Percentiles rank a stretch among this genome's conserved stretches.
phyloP scores from a whole-genome alignment of 169 alveolate species.

The Theileria orientalis region DNA sequence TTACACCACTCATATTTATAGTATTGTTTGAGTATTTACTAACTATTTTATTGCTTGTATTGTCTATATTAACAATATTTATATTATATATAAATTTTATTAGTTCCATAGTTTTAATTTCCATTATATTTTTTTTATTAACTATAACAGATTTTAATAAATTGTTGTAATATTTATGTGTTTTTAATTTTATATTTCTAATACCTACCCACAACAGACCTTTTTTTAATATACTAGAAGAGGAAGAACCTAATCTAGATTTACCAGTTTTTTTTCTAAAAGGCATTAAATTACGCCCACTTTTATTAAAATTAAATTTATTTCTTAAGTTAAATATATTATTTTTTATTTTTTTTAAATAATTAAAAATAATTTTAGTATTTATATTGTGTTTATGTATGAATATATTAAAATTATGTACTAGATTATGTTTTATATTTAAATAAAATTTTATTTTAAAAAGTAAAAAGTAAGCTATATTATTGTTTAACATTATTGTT shows the following conservation, averaged over 20 bases:
- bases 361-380: not conserved
- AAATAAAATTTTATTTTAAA: conserved; percentile 33
- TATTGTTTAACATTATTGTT: conserved; percentile 10
- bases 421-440: not conserved
- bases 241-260: conserved; percentile 35
- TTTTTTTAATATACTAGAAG: conserved; percentile 54
- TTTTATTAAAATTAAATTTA: conserved; percentile 30
- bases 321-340: conserved; percentile 22
- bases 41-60: too few species aligned
- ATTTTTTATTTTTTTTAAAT: conserved; percentile 16
- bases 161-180: not conserved
- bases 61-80: not conserved
- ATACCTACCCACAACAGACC: conserved; percentile 50
- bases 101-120: conserved; percentile 1
- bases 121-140: conserved; percentile 25
- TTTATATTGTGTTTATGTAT: conserved; percentile 6
- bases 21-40: not conserved
- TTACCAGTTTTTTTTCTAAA: conserved; percentile 34
- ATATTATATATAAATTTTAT: conserved; percentile 25
- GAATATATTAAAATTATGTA: conserved; percentile 2
- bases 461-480: conserved; percentile 17
- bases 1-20: not conserved
- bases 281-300: conserved; percentile 19
- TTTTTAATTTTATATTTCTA: conserved; percentile 7
- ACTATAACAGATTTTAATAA: not conserved